Base-by-base conservation (phyloP, 202 grass and related monocot species). In the Panicum virgatum region DNA sequence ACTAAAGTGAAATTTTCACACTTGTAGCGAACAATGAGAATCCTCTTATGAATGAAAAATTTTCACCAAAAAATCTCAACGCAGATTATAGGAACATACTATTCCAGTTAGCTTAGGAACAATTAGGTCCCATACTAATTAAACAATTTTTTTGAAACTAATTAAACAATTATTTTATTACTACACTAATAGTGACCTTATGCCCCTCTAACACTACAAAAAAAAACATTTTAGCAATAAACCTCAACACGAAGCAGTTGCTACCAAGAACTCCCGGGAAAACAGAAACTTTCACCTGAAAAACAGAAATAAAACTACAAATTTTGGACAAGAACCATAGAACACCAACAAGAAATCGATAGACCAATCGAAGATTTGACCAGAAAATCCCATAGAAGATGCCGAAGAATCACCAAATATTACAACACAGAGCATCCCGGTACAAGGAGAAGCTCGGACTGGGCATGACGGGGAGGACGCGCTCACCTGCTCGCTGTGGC, bases 401-500 rank as follows among this genome's bases (percentile, higher is more conserved):
- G 13, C 5, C 14, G 23, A 29, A 29, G 23, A 14, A 45, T 45
- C 72, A 58, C 20, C 14, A 20, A 20, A 62, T 26, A 26, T n/a
- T 13, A 11, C 5, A n/a, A n/a, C n/a, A n/a, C n/a, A n/a, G n/a
- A n/a, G n/a, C n/a, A 56, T 10, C 70, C 22, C 7, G 22, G 62
- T 30, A 4, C 73, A 62, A 59, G 73, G 6, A 37, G 27, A 9
- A 51, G 37, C 38, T 36, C 14, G 22, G 36, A 2, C 11, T 59
- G 15, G 34, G 25, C 32, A 66, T 27, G 36, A 10, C 6, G 47
- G 13, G 26, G 58, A 19, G 15, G n/a, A 16, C 10, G 50, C 20
- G 16, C 6, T 81, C 62, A 99, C 96, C 96, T 99, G 96, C 89
- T 99, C 96, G 74, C 96, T 99, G 82, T 99, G 96, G 50, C 96